Percentiles rank a stretch among this genome's conserved stretches.
Conservation (phyloP, 2,329 filamentous ascomycete genomes). For the Penicillium sp. region DNA sequence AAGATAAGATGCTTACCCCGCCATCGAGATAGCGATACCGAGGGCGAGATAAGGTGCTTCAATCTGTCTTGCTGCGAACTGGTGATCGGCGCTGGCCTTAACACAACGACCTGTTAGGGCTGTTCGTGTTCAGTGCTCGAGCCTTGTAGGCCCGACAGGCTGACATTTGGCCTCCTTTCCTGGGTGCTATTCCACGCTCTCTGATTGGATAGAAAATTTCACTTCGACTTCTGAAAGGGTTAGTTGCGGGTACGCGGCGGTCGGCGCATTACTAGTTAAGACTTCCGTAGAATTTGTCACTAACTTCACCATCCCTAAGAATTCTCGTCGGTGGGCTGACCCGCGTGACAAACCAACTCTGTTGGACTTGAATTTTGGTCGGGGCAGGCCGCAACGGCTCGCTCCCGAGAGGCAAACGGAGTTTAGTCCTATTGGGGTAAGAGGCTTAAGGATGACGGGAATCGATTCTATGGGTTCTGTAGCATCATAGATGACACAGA, state of each 20-base stretch:
- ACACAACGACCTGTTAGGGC: too few species aligned
- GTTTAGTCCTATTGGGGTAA: background rate
- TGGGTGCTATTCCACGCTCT: background rate
- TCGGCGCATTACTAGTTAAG: too few species aligned
- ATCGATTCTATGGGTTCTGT: too few species aligned
- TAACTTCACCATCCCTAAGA: slow-evolving; percentile 1
- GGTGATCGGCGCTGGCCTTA: background rate
- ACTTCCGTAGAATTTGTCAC: background rate
- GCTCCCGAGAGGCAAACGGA: background rate
- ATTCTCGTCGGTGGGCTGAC: slow-evolving; percentile 18
- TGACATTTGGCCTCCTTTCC: background rate
- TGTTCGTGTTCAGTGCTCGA: too few species aligned
- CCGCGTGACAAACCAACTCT: background rate
- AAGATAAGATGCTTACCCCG: background rate
- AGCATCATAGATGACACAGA: background rate
- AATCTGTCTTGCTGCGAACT: background rate
- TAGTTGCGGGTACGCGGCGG: background rate
- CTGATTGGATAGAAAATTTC: background rate
- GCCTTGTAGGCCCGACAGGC: too few species aligned
- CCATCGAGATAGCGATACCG: background rate
- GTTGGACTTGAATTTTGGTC: background rate
- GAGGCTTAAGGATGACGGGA: background rate
- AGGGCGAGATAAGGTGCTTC: background rate
- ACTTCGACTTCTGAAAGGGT: background rate
- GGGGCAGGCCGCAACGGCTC: background rate